These are phyloP conservation scores for Linderniella brevidens DNA, from an alignment of 257 asterid genomes.

Conservation along the genomic window DNA sequence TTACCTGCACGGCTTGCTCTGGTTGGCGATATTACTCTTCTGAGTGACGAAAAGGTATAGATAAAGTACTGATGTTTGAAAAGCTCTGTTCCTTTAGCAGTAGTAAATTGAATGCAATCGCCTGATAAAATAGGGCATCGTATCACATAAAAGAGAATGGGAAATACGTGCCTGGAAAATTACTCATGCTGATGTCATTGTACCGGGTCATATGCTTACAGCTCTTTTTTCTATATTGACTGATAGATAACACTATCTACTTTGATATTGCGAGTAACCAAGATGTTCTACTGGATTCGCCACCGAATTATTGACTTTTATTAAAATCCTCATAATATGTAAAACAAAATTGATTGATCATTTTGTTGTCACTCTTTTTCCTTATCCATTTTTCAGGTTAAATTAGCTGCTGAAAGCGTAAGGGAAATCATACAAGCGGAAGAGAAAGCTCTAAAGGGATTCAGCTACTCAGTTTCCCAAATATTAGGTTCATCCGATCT, in stretches of 20 bases:
- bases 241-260: too few relatives aligned
- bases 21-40: conserved; percentile 57
- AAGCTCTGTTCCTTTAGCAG: not conserved
- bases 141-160: too few relatives aligned
- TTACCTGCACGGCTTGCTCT: conserved; percentile 79
- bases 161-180: too few relatives aligned
- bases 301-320: not conserved
- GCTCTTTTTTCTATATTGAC: too few relatives aligned
- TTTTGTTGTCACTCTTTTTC: conserved; percentile 6
- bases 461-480: conserved; percentile 52
- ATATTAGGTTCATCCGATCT: conserved; percentile 38
- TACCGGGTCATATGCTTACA: too few relatives aligned
- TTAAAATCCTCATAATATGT: not conserved
- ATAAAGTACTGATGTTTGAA: not conserved
- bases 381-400: conserved; percentile 28
- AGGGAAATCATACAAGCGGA: conserved; percentile 35
- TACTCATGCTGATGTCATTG: too few relatives aligned
- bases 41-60: conserved; percentile 57
- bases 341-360: not conserved
- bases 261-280: too few relatives aligned
- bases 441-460: conserved; percentile 30
- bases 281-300: too few relatives aligned
- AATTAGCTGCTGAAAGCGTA: conserved; percentile 40
- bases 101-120: not conserved
- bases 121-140: too few relatives aligned